phyloP scores from a whole-genome alignment of 2,329 filamentous ascomycete species.

The Cercospora citrullina region DNA sequence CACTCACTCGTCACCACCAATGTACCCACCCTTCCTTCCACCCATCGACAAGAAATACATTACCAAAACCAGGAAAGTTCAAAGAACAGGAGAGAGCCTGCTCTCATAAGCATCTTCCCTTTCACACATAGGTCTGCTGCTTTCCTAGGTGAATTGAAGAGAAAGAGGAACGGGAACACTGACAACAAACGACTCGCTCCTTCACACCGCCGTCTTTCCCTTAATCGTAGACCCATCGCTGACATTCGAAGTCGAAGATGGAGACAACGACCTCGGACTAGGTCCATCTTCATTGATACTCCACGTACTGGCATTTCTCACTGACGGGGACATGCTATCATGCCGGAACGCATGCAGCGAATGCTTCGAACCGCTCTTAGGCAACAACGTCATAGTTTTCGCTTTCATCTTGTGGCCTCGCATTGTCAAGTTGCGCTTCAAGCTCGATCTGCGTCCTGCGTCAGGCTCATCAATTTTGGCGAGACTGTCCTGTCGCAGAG shows the following conservation, averaged over 20 bases:
- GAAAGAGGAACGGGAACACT: neutral
- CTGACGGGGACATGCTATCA: neutral
- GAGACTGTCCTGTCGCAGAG: neutral
- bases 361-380: slow-evolving; percentile 3
- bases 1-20: neutral
- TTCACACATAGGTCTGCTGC: slow-evolving; percentile 3
- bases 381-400: slow-evolving; percentile 9
- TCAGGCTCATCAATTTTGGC: neutral
- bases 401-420: slow-evolving; percentile 3
- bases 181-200: neutral
- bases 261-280: neutral
- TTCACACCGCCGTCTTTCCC: neutral
- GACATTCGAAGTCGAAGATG: neutral
- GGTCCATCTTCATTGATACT: neutral
- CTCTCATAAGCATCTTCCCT: neutral
- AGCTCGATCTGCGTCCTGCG: slow-evolving; percentile 10
- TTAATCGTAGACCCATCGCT: slow-evolving; percentile 1
- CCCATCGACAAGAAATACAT: neutral
- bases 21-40: neutral
- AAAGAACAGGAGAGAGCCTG: neutral
- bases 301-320: neutral
- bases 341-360: neutral
- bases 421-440: slow-evolving; percentile 9
- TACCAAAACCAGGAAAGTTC: neutral
- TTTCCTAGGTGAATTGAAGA: neutral